Base-by-base conservation (phyloP, 1,284 basidiomycete species). In the Marasmius oreades region DNA sequence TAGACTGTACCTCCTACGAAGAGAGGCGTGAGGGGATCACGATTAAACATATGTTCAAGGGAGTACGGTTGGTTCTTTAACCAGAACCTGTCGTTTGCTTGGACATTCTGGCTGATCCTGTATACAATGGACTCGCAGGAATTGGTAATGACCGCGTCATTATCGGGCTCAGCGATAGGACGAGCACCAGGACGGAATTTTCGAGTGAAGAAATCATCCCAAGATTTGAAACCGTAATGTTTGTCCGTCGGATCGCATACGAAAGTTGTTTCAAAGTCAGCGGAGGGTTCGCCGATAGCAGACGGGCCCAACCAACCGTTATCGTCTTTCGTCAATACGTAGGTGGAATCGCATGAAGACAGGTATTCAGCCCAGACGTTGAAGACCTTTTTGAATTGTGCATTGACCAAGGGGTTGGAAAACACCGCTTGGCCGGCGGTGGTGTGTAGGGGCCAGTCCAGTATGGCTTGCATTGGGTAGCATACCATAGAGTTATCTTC, bases 161-260 rank as follows among this genome's bases (percentile, higher is more conserved):
- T 31, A 4, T 31, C 28, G 28, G 28, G 28, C 10, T 31, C 48
- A 2, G 64, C 67, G 45, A 80, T 44, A 1, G 78, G 75, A 45
- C 81, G 77, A 33, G 71, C 62, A 1, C 70, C 72, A 1, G 67
- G 65, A 24, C 64, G 64, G 61, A 80, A 75, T 0, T 61, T 59
- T 26, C 80, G 69, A 5, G 74, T 79, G 67, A 85, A 84, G 67
- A 81, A 84, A 55, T 77, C 75, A 58, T 83, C 81, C 79, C 80
- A 84, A 26, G 76, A 77, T 18, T 61, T 72, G 67, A 69, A 84
- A 8, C 79, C 79, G 60, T 74, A 62, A 60, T 76, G 66, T 31
- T 66, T 59, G 4, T 63, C 66, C 2, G 62, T 59, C 0, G 76
- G 71, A 58, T 80, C 74, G 61, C 73, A 76, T 16, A 72, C 64